Evolutionary conservation across 345 rosid species (phyloP).

Genomic region (Capsella bursapastoris): DNA sequence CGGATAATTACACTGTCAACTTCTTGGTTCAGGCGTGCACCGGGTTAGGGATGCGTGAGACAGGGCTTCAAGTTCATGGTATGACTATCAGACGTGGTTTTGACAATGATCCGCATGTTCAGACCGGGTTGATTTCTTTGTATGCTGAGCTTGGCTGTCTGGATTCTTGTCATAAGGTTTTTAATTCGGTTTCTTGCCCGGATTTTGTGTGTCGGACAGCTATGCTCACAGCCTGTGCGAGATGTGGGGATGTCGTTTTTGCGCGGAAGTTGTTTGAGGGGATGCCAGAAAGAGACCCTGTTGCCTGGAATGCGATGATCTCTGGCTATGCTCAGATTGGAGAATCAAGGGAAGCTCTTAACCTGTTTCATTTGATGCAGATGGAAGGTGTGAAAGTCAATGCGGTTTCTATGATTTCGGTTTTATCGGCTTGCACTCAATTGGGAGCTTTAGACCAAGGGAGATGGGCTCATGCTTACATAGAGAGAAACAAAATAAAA

Average conservation of each 20-base stretch:
- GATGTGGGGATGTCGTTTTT: conserved; percentile 54
- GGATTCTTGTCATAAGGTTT: conserved; percentile 52
- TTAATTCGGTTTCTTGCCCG: conserved; percentile 47
- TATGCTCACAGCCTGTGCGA: conserved; percentile 66
- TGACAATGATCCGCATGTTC: conserved; percentile 59
- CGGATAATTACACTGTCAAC: conserved; percentile 68
- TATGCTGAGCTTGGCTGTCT: conserved; percentile 58
- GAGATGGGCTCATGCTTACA: conserved; percentile 67
- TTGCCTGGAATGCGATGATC: conserved; percentile 71
- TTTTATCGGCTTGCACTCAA: conserved; percentile 66
- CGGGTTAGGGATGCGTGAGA: conserved; percentile 39
- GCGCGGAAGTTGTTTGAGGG: conserved; percentile 60
- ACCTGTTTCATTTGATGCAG: conserved; percentile 66
- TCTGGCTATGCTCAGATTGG: conserved; percentile 62
- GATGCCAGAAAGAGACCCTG: conserved; percentile 60
- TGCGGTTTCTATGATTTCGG: conserved; percentile 60
- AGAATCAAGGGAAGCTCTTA: conserved; percentile 51
- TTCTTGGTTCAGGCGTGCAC: conserved; percentile 62
- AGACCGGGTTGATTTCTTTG: conserved; percentile 59
- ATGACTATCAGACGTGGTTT: conserved; percentile 57
- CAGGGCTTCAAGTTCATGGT: conserved; percentile 53
- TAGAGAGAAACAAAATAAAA: conserved; percentile 55
- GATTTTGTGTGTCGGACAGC: conserved; percentile 69
- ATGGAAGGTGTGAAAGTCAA: conserved; percentile 59
- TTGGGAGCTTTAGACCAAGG: conserved; percentile 66